These are phyloP conservation scores for Beauveria australis DNA, from an alignment of 2,329 filamentous ascomycete species.

Conservation along the genomic window DNA sequence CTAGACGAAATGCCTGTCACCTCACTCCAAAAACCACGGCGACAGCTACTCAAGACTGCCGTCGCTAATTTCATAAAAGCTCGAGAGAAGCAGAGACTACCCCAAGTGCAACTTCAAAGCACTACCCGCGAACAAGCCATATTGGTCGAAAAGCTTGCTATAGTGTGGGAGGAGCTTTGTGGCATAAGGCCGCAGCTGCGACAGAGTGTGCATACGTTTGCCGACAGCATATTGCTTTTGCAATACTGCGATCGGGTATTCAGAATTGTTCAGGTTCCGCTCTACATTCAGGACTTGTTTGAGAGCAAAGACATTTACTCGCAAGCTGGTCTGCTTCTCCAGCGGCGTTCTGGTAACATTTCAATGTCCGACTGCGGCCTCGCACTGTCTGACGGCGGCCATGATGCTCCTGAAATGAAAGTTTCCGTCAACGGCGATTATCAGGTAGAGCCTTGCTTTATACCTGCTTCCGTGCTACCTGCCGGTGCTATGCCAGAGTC, in stretches of 20 bases:
- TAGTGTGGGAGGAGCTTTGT: constrained; percentile 23
- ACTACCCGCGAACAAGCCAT: constrained; percentile 4
- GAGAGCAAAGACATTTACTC: constrained; percentile 11
- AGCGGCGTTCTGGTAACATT: neutral
- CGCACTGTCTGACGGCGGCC: neutral
- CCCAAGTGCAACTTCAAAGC: neutral
- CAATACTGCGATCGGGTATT: constrained; percentile 28
- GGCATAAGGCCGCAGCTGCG: constrained; percentile 19
- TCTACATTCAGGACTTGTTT: constrained; percentile 29
- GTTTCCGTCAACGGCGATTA: neutral
- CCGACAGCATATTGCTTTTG: constrained; percentile 30
- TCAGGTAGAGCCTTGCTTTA: neutral
- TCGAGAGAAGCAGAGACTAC: neutral
- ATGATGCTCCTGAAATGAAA: neutral
- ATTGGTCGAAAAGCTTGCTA: constrained; percentile 12
- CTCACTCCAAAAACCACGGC: constrained; percentile 36
- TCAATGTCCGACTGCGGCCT: too few species aligned
- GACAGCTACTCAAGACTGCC: constrained; percentile 25
- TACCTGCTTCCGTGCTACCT: neutral
- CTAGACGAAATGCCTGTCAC: constrained; percentile 32
- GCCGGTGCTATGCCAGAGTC: neutral
- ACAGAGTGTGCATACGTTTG: constrained; percentile 21
- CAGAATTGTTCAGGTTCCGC: constrained; percentile 18
- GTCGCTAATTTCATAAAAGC: constrained; percentile 8
- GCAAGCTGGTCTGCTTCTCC: neutral